These are phyloP conservation scores for Ogataea hybrid DNA, from an alignment of 1,139 yeast species.

Conservation along the genomic window DNA sequence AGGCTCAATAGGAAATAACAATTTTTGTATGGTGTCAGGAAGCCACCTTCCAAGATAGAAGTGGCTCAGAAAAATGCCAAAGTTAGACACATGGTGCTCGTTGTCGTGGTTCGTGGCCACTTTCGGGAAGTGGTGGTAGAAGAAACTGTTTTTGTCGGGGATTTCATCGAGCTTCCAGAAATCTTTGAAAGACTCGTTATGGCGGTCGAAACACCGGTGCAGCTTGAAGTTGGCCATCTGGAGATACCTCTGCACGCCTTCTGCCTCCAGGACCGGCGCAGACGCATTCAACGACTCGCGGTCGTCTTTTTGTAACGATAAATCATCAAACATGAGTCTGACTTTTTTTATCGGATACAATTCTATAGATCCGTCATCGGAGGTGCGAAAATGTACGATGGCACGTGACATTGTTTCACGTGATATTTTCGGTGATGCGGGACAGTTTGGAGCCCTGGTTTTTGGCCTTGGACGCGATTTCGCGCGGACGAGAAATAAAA, in stretches of 20 bases:
- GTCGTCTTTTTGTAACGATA: slow-evolving; percentile 27
- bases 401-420: too few relatives aligned
- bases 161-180: slow-evolving; percentile 31
- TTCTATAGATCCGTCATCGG: neutral
- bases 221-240: slow-evolving; percentile 11
- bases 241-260: slow-evolving; percentile 8
- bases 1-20: slow-evolving; percentile 35
- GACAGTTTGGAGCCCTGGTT: too few relatives aligned
- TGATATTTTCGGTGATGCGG: too few relatives aligned
- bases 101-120: slow-evolving; percentile 38
- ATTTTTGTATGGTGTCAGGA: slow-evolving; percentile 30
- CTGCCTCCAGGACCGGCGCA: slow-evolving; percentile 4
- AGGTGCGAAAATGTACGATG: neutral
- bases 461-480: too few relatives aligned
- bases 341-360: slow-evolving; percentile 3
- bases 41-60: slow-evolving; percentile 39
- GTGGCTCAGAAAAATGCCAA: slow-evolving; percentile 30
- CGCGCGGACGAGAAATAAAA: too few relatives aligned
- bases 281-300: slow-evolving; percentile 11
- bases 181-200: slow-evolving; percentile 29
- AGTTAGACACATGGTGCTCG: slow-evolving; percentile 35
- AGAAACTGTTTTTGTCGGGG: slow-evolving; percentile 33
- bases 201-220: slow-evolving; percentile 25
- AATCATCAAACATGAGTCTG: slow-evolving; percentile 21
- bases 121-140: slow-evolving; percentile 38